A percentile compares a stretch with the other conserved stretches of the same genome.
These are phyloP conservation scores for Dictyostelium citrinum DNA, from an alignment of 78 protist species.

Conservation along the genomic window DNA sequence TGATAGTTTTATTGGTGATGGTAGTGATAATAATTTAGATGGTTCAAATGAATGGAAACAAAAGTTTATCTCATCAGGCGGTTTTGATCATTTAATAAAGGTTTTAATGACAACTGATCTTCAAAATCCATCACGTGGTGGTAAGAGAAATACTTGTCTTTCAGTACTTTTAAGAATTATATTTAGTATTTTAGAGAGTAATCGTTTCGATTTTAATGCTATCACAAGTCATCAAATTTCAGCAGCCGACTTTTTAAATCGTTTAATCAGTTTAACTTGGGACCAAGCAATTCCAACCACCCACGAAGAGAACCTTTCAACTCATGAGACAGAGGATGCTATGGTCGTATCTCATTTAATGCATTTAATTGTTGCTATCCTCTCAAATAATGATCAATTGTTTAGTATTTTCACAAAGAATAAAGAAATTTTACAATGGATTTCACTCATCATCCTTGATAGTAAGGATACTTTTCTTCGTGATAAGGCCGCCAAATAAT, in stretches of 20 bases:
- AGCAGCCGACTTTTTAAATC: constrained; percentile 2
- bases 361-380: background rate
- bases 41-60: constrained; percentile 24
- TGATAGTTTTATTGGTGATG: background rate
- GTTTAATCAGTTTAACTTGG: constrained; percentile 38
- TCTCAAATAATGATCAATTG: background rate
- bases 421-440: constrained; percentile 28
- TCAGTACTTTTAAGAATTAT: constrained; percentile 40
- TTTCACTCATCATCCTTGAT: background rate
- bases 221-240: background rate
- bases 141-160: constrained; percentile 65
- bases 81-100: constrained; percentile 13
- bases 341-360: constrained; percentile 1
- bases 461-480: constrained; percentile 25
- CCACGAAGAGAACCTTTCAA: constrained; percentile 14
- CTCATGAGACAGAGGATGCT: constrained; percentile 60
- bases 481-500: background rate
- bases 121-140: constrained; percentile 38
- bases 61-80: constrained; percentile 26
- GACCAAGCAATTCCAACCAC: constrained; percentile 18
- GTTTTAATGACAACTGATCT: constrained; percentile 33
- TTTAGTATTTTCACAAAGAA: background rate
- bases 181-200: background rate
- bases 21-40: background rate
- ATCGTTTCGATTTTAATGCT: background rate